Conservation (phyloP, 2,329 filamentous ascomycete genomes). For the Aureobasidium lini region DNA sequence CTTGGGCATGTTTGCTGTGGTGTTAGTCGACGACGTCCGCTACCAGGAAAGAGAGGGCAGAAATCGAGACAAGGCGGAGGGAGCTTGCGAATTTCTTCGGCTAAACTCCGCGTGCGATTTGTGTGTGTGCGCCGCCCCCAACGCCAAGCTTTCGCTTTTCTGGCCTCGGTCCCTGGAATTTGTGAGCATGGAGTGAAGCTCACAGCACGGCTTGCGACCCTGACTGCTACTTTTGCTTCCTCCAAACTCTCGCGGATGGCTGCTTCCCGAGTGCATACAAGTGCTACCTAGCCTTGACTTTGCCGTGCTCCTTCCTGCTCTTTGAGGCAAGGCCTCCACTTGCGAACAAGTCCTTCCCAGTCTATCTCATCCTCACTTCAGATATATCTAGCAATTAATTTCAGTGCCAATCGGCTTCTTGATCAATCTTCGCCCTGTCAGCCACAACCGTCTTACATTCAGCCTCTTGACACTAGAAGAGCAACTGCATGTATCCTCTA, state of each 20-base stretch:
- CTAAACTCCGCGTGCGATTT: slow-evolving; percentile 13
- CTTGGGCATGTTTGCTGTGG: slow-evolving; percentile 39
- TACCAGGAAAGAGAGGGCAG: background rate
- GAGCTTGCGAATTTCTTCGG: slow-evolving; percentile 9
- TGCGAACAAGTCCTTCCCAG: background rate
- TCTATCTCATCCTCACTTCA: too few species aligned
- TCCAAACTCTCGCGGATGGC: too few species aligned
- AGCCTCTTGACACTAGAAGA: background rate
- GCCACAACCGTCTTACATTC: slow-evolving; percentile 4
- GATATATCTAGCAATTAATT: background rate
- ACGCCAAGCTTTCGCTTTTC: slow-evolving; percentile 19
- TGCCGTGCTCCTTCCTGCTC: background rate
- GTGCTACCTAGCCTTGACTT: too few species aligned
- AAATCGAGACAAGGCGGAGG: background rate
- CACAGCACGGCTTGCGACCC: background rate
- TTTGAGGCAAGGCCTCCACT: too few species aligned
- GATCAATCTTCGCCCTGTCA: background rate
- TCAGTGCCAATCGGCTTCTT: background rate
- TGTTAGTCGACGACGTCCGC: slow-evolving; percentile 15
- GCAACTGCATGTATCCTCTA: background rate
- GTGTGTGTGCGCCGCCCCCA: slow-evolving; percentile 4
- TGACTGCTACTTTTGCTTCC: background rate
- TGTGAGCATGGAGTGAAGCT: background rate
- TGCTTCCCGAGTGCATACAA: too few species aligned
- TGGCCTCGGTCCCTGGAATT: background rate